These are phyloP conservation scores for Penicillium maclennaniae DNA, from an alignment of 495 filamentous ascomycete genomes.

Conservation along the genomic window DNA sequence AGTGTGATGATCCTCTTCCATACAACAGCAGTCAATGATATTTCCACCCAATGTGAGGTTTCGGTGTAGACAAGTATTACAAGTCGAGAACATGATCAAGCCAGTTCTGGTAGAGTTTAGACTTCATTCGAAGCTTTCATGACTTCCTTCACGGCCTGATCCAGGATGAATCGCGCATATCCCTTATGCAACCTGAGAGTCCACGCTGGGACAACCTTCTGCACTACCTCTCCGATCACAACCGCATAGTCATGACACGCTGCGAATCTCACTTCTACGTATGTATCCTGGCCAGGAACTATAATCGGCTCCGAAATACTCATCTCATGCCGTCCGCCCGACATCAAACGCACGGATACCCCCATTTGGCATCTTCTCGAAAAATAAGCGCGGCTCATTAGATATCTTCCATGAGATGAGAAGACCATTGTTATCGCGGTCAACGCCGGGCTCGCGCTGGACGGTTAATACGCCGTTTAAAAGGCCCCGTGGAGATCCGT, in stretches of 20 bases:
- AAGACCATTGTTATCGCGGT: conserved; percentile 17
- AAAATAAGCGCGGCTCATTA: conserved; percentile 22
- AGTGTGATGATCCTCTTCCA: too few relatives aligned
- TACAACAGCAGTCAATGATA: too few relatives aligned
- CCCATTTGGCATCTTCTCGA: conserved; percentile 30
- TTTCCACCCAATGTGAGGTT: too few relatives aligned
- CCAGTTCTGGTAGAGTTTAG: too few relatives aligned
- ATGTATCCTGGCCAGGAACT: conserved; percentile 1
- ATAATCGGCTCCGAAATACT: conserved; percentile 30
- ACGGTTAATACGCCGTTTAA: conserved; percentile 22
- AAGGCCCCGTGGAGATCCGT: conserved; percentile 11
- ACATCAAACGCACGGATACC: conserved; percentile 37
- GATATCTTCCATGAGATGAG: conserved; percentile 26
- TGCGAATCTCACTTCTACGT: conserved; percentile 33
- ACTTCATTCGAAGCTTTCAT: background rate
- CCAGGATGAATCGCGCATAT: conserved; percentile 26
- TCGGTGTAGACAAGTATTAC: too few relatives aligned
- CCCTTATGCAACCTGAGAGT: conserved; percentile 26
- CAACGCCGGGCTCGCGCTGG: conserved; percentile 10
- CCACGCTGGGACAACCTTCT: conserved; percentile 33
- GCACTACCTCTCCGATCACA: conserved; percentile 14
- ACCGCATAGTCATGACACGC: conserved; percentile 33
- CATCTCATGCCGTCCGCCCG: conserved; percentile 32
- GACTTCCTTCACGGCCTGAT: conserved; percentile 23
- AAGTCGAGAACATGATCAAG: too few relatives aligned